Evolutionary conservation across 2,329 filamentous ascomycete species (phyloP).

Genomic region (Aspergillus uvarum): DNA sequence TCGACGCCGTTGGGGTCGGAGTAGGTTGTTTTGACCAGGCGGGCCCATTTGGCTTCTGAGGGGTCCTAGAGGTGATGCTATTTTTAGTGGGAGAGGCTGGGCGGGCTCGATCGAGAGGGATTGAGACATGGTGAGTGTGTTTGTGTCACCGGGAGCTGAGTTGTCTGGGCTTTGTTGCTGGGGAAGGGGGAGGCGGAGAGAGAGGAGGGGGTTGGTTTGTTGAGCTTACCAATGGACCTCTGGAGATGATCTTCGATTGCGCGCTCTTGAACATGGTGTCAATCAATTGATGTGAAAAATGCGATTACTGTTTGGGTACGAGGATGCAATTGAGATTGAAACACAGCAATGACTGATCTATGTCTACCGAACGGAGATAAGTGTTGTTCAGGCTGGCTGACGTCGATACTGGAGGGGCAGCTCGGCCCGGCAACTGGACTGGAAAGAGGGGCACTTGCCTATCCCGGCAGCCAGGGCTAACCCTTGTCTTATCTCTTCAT

Average conservation of each 20-base stretch:
- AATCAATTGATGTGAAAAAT: too few species aligned
- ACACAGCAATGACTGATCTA: not conserved
- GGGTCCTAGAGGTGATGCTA: slow-evolving; percentile 28
- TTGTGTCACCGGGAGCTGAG: not conserved
- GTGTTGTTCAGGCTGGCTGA: not conserved
- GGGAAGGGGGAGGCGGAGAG: not conserved
- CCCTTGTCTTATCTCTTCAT: not conserved
- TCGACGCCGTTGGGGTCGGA: slow-evolving; percentile 43
- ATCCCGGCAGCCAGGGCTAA: not conserved
- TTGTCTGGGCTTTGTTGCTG: not conserved
- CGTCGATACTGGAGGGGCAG: not conserved
- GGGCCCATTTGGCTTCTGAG: slow-evolving; percentile 44
- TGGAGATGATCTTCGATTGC: slow-evolving; percentile 33
- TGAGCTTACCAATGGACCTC: slow-evolving; percentile 35
- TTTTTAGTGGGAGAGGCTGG: not conserved
- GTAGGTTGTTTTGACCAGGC: slow-evolving; percentile 45
- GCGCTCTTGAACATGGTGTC: slow-evolving; percentile 25
- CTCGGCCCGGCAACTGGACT: not conserved
- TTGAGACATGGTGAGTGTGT: not conserved
- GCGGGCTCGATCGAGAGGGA: not conserved
- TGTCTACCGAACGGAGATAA: not conserved
- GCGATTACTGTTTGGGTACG: too few species aligned
- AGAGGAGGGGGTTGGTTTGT: not conserved
- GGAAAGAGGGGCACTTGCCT: not conserved
- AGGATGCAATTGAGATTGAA: not conserved